phyloP scores from a whole-genome alignment of 2,329 filamentous ascomycete species.

The Huntiella abstrusa region DNA sequence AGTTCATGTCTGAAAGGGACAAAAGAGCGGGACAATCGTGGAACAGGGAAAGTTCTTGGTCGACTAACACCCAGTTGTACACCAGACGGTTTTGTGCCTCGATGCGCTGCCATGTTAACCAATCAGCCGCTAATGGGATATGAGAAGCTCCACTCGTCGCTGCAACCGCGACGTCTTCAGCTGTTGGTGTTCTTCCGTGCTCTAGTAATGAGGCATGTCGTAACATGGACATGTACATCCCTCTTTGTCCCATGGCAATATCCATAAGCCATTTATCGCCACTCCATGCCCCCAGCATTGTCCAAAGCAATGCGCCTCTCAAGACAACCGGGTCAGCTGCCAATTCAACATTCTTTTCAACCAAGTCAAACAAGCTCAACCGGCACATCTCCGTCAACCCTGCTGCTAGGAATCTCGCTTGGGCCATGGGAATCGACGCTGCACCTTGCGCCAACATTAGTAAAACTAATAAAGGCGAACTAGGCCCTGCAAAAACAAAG shows the following conservation, averaged over 20 bases:
- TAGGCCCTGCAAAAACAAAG: conserved; percentile 46
- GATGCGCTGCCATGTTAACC: conserved; percentile 45
- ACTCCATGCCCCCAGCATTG: conserved; percentile 50
- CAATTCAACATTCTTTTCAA: conserved; percentile 53
- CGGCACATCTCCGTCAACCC: conserved; percentile 53
- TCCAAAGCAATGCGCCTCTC: conserved; percentile 48
- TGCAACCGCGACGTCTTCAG: not conserved
- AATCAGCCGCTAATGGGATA: conserved; percentile 29
- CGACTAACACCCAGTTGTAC: conserved; percentile 60
- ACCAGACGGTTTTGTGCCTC: conserved; percentile 47
- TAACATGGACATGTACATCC: conserved; percentile 57
- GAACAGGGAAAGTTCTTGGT: conserved; percentile 52
- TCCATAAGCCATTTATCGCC: conserved; percentile 66
- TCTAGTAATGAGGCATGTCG: conserved; percentile 51
- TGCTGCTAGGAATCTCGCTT: conserved; percentile 45
- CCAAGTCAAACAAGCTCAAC: conserved; percentile 52
- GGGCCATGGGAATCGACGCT: conserved; percentile 42
- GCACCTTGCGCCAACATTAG: conserved; percentile 58
- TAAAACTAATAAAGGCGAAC: conserved; percentile 45
- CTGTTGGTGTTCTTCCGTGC: not conserved
- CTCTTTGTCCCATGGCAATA: conserved; percentile 53
- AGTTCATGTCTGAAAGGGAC: conserved; percentile 43
- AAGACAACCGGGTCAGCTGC: conserved; percentile 45
- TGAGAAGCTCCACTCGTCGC: not conserved
- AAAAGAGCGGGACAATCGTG: conserved; percentile 44